Conservation (phyloP, 1,139 yeast species). For the Dujonia santamariae region DNA sequence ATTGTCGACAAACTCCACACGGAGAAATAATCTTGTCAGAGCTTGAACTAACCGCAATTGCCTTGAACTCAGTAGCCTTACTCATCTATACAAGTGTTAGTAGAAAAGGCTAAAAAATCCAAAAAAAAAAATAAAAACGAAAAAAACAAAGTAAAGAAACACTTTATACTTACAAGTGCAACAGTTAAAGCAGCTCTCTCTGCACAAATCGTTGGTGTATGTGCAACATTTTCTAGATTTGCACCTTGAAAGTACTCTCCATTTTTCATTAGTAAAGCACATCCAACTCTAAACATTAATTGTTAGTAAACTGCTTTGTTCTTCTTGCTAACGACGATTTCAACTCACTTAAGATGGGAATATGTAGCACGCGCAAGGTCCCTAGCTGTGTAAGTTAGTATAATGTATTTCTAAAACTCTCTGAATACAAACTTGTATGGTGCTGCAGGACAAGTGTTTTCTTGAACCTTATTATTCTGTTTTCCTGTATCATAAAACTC, state of each 20-base stretch:
- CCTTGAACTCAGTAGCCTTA: constrained; percentile 47
- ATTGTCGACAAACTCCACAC: constrained; percentile 93
- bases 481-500: no score
- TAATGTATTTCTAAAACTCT: no score
- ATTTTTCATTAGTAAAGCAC: constrained; percentile 55
- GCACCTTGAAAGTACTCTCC: constrained; percentile 66
- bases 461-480: no score
- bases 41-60: constrained; percentile 74
- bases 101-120: background rate
- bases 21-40: constrained; percentile 65
- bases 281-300: constrained; percentile 65
- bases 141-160: no score
- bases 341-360: constrained; percentile 63
- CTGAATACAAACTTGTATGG: no score
- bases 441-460: no score
- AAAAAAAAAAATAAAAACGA: background rate
- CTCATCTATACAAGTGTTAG: constrained; percentile 23
- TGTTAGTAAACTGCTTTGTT: no score
- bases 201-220: constrained; percentile 88
- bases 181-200: constrained; percentile 76
- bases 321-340: no score
- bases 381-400: no score
- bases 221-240: constrained; percentile 90
- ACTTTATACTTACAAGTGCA: constrained; percentile 51
- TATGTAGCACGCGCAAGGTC: constrained; percentile 71